These are phyloP conservation scores for Polyporus arcularius DNA, from an alignment of 768 basidiomycete species.

Conservation along the genomic window DNA sequence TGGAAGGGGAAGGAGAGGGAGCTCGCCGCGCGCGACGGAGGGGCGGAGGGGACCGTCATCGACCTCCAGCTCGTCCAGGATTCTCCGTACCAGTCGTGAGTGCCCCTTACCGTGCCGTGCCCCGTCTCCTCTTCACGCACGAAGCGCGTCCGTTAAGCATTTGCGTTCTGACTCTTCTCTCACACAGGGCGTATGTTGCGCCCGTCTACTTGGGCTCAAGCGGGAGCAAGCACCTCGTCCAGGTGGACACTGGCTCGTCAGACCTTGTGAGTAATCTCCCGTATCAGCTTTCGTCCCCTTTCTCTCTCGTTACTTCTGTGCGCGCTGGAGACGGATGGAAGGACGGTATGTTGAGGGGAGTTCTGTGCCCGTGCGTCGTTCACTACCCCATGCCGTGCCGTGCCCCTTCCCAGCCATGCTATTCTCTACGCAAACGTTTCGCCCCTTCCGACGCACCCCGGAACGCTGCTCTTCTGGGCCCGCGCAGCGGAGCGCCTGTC, in stretches of 20 bases:
- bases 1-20: conserved; percentile 29
- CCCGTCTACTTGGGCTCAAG: conserved; percentile 53
- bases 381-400: too few relatives aligned
- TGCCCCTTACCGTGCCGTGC: conserved; percentile 18
- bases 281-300: too few relatives aligned
- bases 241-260: conserved; percentile 82
- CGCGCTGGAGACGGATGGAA: too few relatives aligned
- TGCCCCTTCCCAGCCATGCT: too few relatives aligned
- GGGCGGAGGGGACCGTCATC: conserved; percentile 56
- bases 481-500: too few relatives aligned
- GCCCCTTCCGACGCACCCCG: not conserved
- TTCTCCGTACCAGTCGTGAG: conserved; percentile 62
- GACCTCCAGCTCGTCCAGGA: conserved; percentile 55
- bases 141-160: not conserved
- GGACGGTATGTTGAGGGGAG: too few relatives aligned
- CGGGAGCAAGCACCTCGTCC: conserved; percentile 51
- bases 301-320: too few relatives aligned
- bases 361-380: too few relatives aligned
- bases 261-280: conserved; percentile 57
- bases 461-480: too few relatives aligned
- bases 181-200: conserved; percentile 63
- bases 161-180: conserved; percentile 2
- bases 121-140: not conserved
- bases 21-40: conserved; percentile 36
- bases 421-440: not conserved